phyloP scores from a whole-genome alignment of 2,329 filamentous ascomycete genomes.

The Aureobasidium melanogenum region DNA sequence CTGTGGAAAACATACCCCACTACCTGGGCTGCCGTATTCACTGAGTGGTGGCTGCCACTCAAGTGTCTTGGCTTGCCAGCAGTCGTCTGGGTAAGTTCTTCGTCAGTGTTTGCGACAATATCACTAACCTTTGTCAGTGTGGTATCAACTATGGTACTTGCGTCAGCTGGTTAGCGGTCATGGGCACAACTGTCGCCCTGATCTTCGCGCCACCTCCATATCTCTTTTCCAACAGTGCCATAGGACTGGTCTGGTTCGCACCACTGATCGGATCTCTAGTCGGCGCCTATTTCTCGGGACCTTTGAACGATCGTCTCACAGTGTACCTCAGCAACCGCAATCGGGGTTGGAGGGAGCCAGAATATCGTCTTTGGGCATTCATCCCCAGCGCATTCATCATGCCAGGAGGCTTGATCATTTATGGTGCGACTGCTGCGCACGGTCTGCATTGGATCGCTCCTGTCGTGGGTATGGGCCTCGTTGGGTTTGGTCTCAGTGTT shows the following conservation, averaged over 20 bases:
- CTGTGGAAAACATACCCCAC: constrained; percentile 10
- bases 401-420: constrained; percentile 16
- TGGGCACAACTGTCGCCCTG: constrained; percentile 13
- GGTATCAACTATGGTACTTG: constrained; percentile 15
- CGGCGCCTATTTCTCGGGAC: constrained; percentile 14
- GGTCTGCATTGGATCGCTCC: constrained; percentile 17
- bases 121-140: not conserved
- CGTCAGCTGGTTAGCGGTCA: constrained; percentile 13
- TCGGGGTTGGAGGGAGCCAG: constrained; percentile 19
- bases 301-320: constrained; percentile 16
- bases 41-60: constrained; percentile 13
- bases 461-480: constrained; percentile 15
- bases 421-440: constrained; percentile 15
- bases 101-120: not conserved
- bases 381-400: constrained; percentile 14
- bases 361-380: constrained; percentile 18
- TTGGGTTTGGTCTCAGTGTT: constrained; percentile 15
- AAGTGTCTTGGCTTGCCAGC: constrained; percentile 6
- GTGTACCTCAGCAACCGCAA: constrained; percentile 18
- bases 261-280: constrained; percentile 15
- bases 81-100: constrained; percentile 12
- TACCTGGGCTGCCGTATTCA: constrained; percentile 3
- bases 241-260: constrained; percentile 10
- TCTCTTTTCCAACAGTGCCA: constrained; percentile 6
- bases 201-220: constrained; percentile 11